Evolutionary conservation across 495 filamentous ascomycete genomes (phyloP).

Genomic region (Hyaloscypha hepaticicola): DNA sequence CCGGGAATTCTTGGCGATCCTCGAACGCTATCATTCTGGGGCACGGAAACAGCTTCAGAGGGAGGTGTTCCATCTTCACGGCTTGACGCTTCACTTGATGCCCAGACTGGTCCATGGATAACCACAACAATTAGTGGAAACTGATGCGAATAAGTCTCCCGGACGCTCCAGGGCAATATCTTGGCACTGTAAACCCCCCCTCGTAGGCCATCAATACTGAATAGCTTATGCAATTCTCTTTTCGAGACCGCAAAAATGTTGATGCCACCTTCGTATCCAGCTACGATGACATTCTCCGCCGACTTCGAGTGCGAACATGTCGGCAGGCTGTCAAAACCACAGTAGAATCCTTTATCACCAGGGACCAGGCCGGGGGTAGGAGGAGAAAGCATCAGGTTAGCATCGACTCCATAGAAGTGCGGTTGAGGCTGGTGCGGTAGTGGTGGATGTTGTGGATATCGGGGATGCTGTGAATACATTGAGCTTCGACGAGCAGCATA

Average conservation of each 20-base stretch:
- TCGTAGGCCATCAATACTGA: conserved; percentile 69
- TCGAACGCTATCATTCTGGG: conserved; percentile 28
- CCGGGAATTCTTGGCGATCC: conserved; percentile 22
- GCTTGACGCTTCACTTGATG: conserved; percentile 30
- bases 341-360: conserved; percentile 66
- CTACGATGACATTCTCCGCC: conserved; percentile 63
- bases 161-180: conserved; percentile 60
- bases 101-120: conserved; percentile 66
- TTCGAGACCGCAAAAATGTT: conserved; percentile 70
- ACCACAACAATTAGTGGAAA: conserved; percentile 71
- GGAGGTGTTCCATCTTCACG: conserved; percentile 21
- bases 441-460: conserved; percentile 57
- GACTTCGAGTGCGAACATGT: conserved; percentile 39
- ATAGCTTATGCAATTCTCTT: conserved; percentile 61
- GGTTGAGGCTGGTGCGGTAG: conserved; percentile 80
- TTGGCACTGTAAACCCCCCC: conserved; percentile 82
- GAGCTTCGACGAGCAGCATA: conserved; percentile 51
- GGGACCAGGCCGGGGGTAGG: conserved; percentile 50
- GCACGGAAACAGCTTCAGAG: conserved; percentile 22
- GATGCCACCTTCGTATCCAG: conserved; percentile 72
- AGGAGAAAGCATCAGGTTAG: conserved; percentile 64
- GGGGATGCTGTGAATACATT: conserved; percentile 57
- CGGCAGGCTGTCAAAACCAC: conserved; percentile 72
- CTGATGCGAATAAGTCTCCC: conserved; percentile 29
- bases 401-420: conserved; percentile 65